Evolutionary conservation across 2,329 filamentous ascomycete genomes (phyloP).

Genomic region (Leptoxyphium fumago): DNA sequence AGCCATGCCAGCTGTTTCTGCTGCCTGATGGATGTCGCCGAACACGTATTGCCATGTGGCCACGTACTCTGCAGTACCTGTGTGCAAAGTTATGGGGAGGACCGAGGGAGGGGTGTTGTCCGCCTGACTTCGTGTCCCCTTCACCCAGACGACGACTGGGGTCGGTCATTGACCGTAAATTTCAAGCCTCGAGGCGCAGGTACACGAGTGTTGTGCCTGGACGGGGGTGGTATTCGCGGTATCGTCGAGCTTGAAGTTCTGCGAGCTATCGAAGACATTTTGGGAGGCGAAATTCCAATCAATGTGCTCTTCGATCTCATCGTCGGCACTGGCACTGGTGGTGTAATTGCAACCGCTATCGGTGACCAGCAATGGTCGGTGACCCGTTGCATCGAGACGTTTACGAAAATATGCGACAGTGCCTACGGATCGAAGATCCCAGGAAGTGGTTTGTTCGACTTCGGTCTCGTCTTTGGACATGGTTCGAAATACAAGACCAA

Average conservation of each 20-base stretch:
- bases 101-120: constrained; percentile 3
- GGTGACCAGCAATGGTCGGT: constrained; percentile 19
- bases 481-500: constrained; percentile 9
- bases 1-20: constrained; percentile 30
- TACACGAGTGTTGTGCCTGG: constrained; percentile 25
- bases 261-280: constrained; percentile 19
- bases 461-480: constrained; percentile 12
- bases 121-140: constrained; percentile 15
- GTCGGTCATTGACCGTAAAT: constrained; percentile 9
- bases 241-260: constrained; percentile 29
- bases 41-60: constrained; percentile 28
- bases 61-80: constrained; percentile 29
- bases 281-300: constrained; percentile 23
- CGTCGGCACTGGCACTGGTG: constrained; percentile 28
- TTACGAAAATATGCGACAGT: constrained; percentile 17
- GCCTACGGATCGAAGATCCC: constrained; percentile 21
- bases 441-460: constrained; percentile 11
- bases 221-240: constrained; percentile 31
- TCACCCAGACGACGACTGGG: constrained; percentile 4
- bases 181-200: constrained; percentile 24
- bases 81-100: constrained; percentile 17
- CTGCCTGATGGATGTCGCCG: constrained; percentile 26
- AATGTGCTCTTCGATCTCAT: constrained; percentile 33
- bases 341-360: constrained; percentile 25
- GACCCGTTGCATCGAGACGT: constrained; percentile 17